phyloP scores from a whole-genome alignment of 2,329 filamentous ascomycete genomes.

The Colletotrichum abscissum region DNA sequence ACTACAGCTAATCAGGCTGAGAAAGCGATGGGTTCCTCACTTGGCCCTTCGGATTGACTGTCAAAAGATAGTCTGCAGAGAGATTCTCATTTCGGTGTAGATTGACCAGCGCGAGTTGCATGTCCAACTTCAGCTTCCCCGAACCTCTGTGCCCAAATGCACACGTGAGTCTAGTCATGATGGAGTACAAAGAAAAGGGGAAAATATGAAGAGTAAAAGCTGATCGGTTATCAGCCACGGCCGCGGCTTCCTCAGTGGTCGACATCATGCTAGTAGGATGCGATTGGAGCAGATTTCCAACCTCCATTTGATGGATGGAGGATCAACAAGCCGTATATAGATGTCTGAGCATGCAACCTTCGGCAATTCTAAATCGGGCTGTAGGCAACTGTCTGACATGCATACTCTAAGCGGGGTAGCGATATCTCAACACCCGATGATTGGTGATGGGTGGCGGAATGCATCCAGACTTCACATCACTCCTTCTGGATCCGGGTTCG shows the following conservation, averaged over 20 bases:
- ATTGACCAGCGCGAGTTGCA: neutral
- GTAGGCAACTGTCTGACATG: neutral
- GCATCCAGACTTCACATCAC: neutral
- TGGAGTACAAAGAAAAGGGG: neutral
- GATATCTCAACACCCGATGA: neutral
- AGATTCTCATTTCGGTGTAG: neutral
- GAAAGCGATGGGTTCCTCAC: neutral
- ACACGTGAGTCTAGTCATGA: neutral
- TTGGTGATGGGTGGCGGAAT: neutral
- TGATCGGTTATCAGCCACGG: neutral
- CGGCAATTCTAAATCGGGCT: neutral
- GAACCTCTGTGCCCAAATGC: neutral
- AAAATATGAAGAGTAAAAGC: neutral
- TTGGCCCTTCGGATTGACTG: neutral
- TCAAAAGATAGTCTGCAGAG: neutral
- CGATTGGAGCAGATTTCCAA: neutral
- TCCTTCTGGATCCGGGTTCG: too few relatives aligned
- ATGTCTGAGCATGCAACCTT: neutral
- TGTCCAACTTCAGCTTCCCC: neutral
- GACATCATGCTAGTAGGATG: neutral
- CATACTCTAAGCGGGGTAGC: neutral
- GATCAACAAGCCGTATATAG: neutral
- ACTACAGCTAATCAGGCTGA: neutral
- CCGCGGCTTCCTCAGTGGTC: neutral
- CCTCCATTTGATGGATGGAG: neutral